Evolutionary conservation across 2,329 filamentous ascomycete species (phyloP).

Genomic region (Pseudocercospora musae): DNA sequence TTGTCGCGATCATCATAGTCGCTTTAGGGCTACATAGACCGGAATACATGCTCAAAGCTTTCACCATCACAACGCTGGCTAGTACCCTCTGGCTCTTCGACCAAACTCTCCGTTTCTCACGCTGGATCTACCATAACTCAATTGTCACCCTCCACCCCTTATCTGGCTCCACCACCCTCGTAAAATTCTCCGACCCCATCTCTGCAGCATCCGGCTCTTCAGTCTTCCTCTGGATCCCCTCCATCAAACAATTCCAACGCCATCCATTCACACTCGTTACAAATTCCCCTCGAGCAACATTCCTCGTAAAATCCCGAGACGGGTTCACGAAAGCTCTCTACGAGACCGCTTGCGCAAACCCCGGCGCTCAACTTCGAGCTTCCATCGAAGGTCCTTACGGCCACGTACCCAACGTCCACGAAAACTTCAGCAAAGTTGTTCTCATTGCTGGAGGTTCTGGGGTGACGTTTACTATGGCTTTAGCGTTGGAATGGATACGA

Average conservation of each 20-base stretch:
- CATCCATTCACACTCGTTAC: slow-evolving; percentile 28
- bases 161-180: slow-evolving; percentile 17
- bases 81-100: slow-evolving; percentile 21
- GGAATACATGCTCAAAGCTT: slow-evolving; percentile 17
- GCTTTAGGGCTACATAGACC: slow-evolving; percentile 26
- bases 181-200: slow-evolving; percentile 19
- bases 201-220: slow-evolving; percentile 20
- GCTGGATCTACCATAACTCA: slow-evolving; percentile 22
- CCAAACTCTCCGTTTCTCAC: slow-evolving; percentile 16
- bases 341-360: slow-evolving; percentile 17
- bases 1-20: slow-evolving; percentile 20
- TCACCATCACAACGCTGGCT: slow-evolving; percentile 23
- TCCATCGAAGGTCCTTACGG: slow-evolving; percentile 33
- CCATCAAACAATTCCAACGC: slow-evolving; percentile 15
- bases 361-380: slow-evolving; percentile 13
- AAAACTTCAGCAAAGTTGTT: slow-evolving; percentile 57
- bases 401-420: slow-evolving; percentile 40
- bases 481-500: slow-evolving; percentile 48
- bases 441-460: slow-evolving; percentile 61
- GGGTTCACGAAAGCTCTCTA: slow-evolving; percentile 25
- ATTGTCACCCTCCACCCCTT: slow-evolving; percentile 23
- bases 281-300: slow-evolving; percentile 15
- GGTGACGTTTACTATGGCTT: slow-evolving; percentile 55
- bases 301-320: slow-evolving; percentile 23
- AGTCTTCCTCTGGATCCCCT: slow-evolving; percentile 27